A percentile compares a stretch with the other conserved stretches of the same genome.
These are phyloP conservation scores for Aureobasidium namibiae DNA, from an alignment of 2,329 filamentous ascomycete species.

Conservation along the genomic window DNA sequence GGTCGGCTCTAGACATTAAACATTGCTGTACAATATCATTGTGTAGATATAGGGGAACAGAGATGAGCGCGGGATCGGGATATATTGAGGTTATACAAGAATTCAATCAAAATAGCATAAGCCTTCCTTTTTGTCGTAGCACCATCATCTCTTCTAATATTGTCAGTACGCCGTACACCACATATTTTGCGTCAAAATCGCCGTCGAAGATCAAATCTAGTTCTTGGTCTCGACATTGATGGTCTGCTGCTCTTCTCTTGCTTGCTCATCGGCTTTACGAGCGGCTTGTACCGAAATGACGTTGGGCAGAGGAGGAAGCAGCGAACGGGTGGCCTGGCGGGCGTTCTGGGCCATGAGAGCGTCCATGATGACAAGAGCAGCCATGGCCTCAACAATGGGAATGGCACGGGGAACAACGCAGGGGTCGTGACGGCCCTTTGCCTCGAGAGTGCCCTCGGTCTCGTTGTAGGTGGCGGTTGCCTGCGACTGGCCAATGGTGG, in stretches of 20 bases:
- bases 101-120: conserved; percentile 6
- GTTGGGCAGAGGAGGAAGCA: conserved; percentile 36
- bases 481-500: conserved; percentile 87
- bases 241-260: conserved; percentile 14
- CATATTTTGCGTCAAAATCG: neutral
- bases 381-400: conserved; percentile 87
- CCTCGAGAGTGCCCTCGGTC: conserved; percentile 67
- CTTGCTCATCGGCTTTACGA: conserved; percentile 14
- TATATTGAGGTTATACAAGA: conserved; percentile 9
- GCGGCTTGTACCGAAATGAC: conserved; percentile 25
- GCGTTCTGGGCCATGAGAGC: conserved; percentile 75
- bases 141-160: conserved; percentile 1
- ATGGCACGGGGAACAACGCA: conserved; percentile 83
- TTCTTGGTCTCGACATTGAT: conserved; percentile 11
- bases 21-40: neutral
- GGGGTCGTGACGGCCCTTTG: conserved; percentile 90
- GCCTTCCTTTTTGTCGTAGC: neutral
- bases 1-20: neutral
- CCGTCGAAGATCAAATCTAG: neutral
- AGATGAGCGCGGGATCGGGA: neutral
- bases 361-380: conserved; percentile 79
- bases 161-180: neutral
- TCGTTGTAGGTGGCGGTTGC: conserved; percentile 73
- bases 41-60: neutral
- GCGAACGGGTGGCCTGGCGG: conserved; percentile 40